Evolutionary conservation across 139 green algal species (phyloP).

Genomic region (Chlorella ohadii): DNA sequence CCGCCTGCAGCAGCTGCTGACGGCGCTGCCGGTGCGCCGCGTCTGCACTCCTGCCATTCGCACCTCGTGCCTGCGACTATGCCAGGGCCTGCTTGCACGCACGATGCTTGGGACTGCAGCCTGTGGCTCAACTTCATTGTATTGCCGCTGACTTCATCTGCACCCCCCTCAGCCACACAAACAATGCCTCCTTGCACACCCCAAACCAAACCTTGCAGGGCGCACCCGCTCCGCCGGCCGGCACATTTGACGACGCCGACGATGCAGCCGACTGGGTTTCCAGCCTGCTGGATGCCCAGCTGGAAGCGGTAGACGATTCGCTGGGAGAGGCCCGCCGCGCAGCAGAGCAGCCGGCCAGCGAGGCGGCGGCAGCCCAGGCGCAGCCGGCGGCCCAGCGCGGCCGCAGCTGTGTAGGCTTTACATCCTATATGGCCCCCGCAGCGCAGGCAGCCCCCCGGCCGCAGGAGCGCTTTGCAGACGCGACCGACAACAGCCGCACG

Average conservation of each 20-base stretch:
- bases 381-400: too few relatives aligned
- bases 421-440: slow-evolving; percentile 24
- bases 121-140: too few relatives aligned
- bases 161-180: too few relatives aligned
- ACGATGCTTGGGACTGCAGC: too few relatives aligned
- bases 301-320: slow-evolving; percentile 61
- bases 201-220: too few relatives aligned
- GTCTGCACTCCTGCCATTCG: background rate
- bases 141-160: too few relatives aligned
- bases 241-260: slow-evolving; percentile 43
- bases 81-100: too few relatives aligned
- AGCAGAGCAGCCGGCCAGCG: background rate
- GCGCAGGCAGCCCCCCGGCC: background rate
- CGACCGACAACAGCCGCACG: slow-evolving; percentile 70
- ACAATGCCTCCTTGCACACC: too few relatives aligned
- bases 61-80: too few relatives aligned
- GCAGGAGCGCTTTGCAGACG: slow-evolving; percentile 65
- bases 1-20: slow-evolving; percentile 32
- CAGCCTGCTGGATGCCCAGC: slow-evolving; percentile 54
- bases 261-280: slow-evolving; percentile 47
- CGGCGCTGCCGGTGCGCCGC: slow-evolving; percentile 19
- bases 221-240: background rate
- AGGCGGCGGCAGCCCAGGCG: background rate
- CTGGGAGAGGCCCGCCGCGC: slow-evolving; percentile 43
- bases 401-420: background rate